phyloP scores from a whole-genome alignment of 2,329 filamentous ascomycete genomes.

The Cordyceps cicadae region DNA sequence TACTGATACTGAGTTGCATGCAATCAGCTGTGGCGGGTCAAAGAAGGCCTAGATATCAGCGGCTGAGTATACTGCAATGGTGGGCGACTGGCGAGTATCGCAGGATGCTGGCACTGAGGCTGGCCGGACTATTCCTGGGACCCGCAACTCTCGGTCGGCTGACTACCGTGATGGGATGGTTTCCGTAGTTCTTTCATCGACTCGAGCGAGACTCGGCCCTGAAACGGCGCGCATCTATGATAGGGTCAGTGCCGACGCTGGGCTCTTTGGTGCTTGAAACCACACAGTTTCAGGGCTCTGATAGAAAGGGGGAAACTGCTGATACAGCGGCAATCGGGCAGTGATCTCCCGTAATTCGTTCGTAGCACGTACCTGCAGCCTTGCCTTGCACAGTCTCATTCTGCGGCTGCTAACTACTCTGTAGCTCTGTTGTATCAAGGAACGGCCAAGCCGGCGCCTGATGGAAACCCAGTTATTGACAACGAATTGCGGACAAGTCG shows the following conservation, averaged over 20 bases:
- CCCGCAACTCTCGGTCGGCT: not conserved
- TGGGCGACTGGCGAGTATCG: too few species aligned
- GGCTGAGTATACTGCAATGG: too few species aligned
- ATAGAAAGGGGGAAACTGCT: not conserved
- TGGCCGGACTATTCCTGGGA: too few species aligned
- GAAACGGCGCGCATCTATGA: not conserved
- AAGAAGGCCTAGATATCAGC: not conserved
- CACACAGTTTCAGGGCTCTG: not conserved
- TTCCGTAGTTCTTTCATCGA: not conserved
- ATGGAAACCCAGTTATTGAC: not conserved
- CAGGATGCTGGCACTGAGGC: too few species aligned
- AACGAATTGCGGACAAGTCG: not conserved
- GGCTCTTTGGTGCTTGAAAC: not conserved
- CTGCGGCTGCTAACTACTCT: not conserved
- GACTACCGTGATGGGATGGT: not conserved
- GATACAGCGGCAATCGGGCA: too few species aligned
- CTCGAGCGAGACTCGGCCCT: not conserved
- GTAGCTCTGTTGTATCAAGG: not conserved
- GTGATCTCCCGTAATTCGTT: not conserved
- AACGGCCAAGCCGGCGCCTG: not conserved
- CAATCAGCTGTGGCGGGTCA: not conserved
- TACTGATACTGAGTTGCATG: not conserved
- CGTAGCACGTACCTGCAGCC: not conserved
- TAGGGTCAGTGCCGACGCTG: slow-evolving; percentile 1
- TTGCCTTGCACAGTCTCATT: not conserved